A percentile compares a stretch with the other conserved stretches of the same genome.
Conservation (phyloP, 1,284 basidiomycete species). For the Tylopilus orsonianus region DNA sequence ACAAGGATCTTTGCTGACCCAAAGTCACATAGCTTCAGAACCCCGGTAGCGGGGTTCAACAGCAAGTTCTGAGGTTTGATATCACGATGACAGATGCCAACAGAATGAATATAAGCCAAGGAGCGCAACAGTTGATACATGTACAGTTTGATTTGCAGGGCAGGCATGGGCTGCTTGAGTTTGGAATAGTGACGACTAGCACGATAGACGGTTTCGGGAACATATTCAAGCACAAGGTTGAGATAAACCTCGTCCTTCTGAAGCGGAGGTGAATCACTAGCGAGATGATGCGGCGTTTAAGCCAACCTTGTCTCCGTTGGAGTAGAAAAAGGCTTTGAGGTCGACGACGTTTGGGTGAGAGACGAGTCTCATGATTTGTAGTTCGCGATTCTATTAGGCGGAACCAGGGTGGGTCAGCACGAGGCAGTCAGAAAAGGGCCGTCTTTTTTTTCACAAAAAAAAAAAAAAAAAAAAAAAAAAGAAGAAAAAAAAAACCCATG, state of each 20-base stretch:
- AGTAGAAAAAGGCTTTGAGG: constrained; percentile 98
- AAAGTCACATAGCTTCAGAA: constrained; percentile 99
- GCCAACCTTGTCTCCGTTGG: constrained; percentile 95
- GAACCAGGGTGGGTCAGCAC: constrained; percentile 8
- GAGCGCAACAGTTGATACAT: constrained; percentile 98
- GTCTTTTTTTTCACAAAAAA: not conserved
- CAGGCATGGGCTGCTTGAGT: constrained; percentile 99
- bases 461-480: constrained; percentile 10
- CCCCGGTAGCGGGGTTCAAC: constrained; percentile 93
- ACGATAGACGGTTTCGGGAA: constrained; percentile 99
- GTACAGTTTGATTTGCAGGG: constrained; percentile 98
- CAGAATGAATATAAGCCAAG: constrained; percentile 96
- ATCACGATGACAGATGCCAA: constrained; percentile 97
- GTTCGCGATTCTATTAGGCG: constrained; percentile 85
- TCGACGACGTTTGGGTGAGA: constrained; percentile 98
- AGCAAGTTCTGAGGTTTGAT: constrained; percentile 99
- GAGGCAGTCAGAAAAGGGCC: not conserved
- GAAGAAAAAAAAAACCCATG: too few relatives aligned
- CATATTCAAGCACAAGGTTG: constrained; percentile 98
- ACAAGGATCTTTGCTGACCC: constrained; percentile 98
- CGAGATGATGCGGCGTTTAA: constrained; percentile 11
- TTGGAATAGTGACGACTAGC: constrained; percentile 99
- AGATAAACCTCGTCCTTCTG: constrained; percentile 99
- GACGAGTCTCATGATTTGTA: constrained; percentile 99
- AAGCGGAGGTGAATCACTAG: constrained; percentile 5